phyloP scores from a whole-genome alignment of 352 stramenopile species.

The Thraustochytrium striatum region DNA sequence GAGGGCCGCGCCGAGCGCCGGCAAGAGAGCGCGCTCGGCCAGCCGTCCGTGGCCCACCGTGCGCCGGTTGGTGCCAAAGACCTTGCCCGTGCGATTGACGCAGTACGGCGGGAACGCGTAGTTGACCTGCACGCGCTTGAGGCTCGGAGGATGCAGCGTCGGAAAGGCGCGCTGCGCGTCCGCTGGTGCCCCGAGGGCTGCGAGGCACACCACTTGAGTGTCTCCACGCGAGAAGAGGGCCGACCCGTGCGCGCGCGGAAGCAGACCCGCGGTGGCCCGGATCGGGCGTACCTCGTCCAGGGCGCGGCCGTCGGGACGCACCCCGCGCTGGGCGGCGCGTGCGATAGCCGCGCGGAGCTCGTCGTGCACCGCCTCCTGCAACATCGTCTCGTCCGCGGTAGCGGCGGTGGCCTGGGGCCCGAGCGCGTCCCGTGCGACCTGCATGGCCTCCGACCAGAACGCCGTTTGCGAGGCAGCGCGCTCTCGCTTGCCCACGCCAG shows the following conservation, averaged over 20 bases:
- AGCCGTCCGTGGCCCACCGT: constrained; percentile 95
- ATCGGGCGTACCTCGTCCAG: constrained; percentile 20
- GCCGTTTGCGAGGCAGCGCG: not conserved
- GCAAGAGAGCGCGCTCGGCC: constrained; percentile 89
- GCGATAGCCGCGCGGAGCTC: constrained; percentile 59
- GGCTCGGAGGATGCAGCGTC: not conserved
- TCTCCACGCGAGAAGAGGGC: constrained; percentile 58
- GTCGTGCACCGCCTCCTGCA: constrained; percentile 61
- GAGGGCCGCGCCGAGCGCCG: constrained; percentile 77
- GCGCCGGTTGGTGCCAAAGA: constrained; percentile 74
- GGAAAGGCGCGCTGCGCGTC: not conserved
- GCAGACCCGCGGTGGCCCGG: not conserved
- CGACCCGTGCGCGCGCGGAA: constrained; percentile 52
- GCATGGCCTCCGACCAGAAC: constrained; percentile 12
- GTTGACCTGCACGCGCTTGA: constrained; percentile 83
- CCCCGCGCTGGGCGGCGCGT: constrained; percentile 15
- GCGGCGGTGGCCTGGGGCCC: not conserved
- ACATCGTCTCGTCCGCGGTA: constrained; percentile 18
- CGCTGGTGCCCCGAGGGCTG: constrained; percentile 60
- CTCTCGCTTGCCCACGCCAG: constrained; percentile 5
- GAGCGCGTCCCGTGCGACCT: not conserved
- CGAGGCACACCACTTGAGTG: constrained; percentile 67
- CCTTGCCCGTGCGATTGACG: constrained; percentile 87
- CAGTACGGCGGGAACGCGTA: constrained; percentile 97
- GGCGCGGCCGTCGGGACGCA: constrained; percentile 38